Conservation (phyloP, 768 basidiomycete species). For the Termitomyces sp. region DNA sequence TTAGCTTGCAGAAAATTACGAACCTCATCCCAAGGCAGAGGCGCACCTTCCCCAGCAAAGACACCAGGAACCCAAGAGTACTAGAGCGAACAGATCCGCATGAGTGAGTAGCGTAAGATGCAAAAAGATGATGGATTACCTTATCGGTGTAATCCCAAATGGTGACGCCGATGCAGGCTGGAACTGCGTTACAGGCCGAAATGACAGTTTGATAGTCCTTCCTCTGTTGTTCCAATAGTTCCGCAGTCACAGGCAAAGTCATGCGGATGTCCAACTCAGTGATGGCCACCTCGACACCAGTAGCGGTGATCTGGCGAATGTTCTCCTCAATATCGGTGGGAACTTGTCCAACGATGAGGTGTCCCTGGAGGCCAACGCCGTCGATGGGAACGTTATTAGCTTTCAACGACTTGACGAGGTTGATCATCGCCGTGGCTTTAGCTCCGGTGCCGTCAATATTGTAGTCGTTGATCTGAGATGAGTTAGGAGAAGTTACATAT, state of each 20-base stretch:
- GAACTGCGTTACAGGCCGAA: slow-evolving; percentile 43
- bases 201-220: slow-evolving; percentile 56
- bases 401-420: slow-evolving; percentile 46
- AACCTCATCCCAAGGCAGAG: slow-evolving; percentile 21
- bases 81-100: slow-evolving; percentile 1
- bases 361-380: slow-evolving; percentile 59
- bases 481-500: background rate
- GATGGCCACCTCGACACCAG: slow-evolving; percentile 65
- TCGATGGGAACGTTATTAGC: slow-evolving; percentile 49
- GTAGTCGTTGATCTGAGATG: slow-evolving; percentile 32
- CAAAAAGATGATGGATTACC: slow-evolving; percentile 9
- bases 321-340: slow-evolving; percentile 44
- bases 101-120: background rate
- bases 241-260: slow-evolving; percentile 46
- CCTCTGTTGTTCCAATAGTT: slow-evolving; percentile 50
- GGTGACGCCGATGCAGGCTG: slow-evolving; percentile 41
- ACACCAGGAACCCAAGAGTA: slow-evolving; percentile 39
- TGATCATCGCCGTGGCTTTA: slow-evolving; percentile 53
- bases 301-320: slow-evolving; percentile 48
- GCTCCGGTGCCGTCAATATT: slow-evolving; percentile 41
- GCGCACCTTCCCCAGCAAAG: slow-evolving; percentile 37
- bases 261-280: slow-evolving; percentile 70
- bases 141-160: slow-evolving; percentile 46
- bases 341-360: slow-evolving; percentile 57
- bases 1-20: background rate